Conservation (phyloP, 148 eudicot species). For the Linanthus parryae region DNA sequence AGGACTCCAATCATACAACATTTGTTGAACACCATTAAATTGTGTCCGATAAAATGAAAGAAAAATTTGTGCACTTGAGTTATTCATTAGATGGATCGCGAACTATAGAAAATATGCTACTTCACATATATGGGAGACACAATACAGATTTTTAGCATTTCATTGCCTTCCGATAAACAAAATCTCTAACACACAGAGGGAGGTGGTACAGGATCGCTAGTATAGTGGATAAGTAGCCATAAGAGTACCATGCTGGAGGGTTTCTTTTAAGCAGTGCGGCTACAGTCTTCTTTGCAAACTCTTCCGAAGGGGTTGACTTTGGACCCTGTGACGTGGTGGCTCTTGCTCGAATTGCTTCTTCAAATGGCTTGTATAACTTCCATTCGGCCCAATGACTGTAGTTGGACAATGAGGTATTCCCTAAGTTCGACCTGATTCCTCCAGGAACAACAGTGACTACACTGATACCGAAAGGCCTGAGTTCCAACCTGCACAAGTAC, state of each 20-base stretch:
- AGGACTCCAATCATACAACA: too few species aligned
- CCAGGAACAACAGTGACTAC: conserved; percentile 80
- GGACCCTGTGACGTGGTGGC: conserved; percentile 54
- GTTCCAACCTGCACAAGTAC: conserved; percentile 67
- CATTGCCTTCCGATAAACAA: conserved; percentile 37
- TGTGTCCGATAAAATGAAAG: too few species aligned
- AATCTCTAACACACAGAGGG: conserved; percentile 62
- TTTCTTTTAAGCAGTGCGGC: conserved; percentile 47
- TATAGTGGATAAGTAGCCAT: conserved; percentile 48
- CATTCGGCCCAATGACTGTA: conserved; percentile 62
- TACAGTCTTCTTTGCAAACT: conserved; percentile 78
- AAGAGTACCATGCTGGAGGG: conserved; percentile 73
- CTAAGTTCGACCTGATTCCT: conserved; percentile 64
- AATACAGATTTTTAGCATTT: conserved; percentile 24
- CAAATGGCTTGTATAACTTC: conserved; percentile 72
- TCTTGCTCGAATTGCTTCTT: conserved; percentile 55
- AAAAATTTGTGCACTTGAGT: too few species aligned
- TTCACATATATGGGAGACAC: too few species aligned
- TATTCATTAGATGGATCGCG: too few species aligned
- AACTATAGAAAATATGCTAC: too few species aligned
- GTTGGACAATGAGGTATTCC: conserved; percentile 43
- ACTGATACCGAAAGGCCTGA: conserved; percentile 63
- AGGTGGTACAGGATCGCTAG: conserved; percentile 54
- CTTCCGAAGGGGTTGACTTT: conserved; percentile 62
- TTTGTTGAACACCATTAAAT: too few species aligned